Evolutionary conservation across 495 filamentous ascomycete genomes (phyloP), one percentile per base, ranked within the genome.

Genomic region (Penicillium ochrochloron): DNA sequence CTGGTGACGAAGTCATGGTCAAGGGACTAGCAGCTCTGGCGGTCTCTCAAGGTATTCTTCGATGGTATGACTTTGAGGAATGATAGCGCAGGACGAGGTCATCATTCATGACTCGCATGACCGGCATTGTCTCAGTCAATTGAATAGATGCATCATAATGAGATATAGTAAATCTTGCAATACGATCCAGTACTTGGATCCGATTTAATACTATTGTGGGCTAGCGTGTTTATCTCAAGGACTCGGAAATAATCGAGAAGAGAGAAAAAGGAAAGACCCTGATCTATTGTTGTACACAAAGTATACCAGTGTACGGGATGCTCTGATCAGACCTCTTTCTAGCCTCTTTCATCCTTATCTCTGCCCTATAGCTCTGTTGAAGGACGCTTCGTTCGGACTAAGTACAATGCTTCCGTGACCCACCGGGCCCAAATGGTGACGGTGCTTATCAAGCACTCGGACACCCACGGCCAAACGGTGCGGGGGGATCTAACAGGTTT

Each of bases 391-490:
- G 35, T 37, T 6, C 60, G 4, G 25, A 46, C 23, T 33, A 39
- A 29, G 41, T 3, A n/a, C n/a, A n/a, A n/a, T n/a, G n/a, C 17
- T 44, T 41, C 25, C 17, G 41, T 37, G 57, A n/a, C 19, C 42
- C 57, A 48, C 29, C 31, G 10, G 56, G 14, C 21, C 37, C 56
- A 25, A 15, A 46, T 44, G 25, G 44, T 31, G 10, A 41, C 41
- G 29, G 39, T 62, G 63, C 63, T 65, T 65, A 65, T 65, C 63
- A 65, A 65, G 63, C 62, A 64, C 46, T 33, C 56, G n/a, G n/a
- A 10, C 51, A 12, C n/a, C 19, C 21, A 48, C 44, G 44, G 44
- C 44, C 21, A 48, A 42, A 39, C 37, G 56, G 29, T 55, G 51
- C 31, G 50, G 37, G 63, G 62, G 63, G 57, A 31, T 23, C 29